Conservation (phyloP, 371 early-diverging fungal genomes). For the Nematocida ausubeli region DNA sequence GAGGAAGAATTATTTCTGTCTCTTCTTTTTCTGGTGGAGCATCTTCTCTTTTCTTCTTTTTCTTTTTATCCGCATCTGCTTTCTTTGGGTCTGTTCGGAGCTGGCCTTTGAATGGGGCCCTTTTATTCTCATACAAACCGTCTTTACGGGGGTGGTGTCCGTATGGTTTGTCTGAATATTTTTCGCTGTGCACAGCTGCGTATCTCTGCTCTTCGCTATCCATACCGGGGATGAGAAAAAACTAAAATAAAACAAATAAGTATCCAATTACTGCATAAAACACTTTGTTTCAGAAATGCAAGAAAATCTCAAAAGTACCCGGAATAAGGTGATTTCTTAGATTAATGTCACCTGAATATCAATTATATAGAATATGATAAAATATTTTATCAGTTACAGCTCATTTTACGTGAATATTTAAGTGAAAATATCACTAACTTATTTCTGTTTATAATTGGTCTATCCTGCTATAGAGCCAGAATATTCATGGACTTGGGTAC, state of each 20-base stretch:
- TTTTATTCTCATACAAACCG: neutral
- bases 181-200: slow-evolving; percentile 4
- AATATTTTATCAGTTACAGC: too few species aligned
- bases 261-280: neutral
- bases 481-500: too few species aligned
- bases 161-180: neutral
- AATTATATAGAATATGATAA: too few species aligned
- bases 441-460: too few species aligned
- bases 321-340: too few species aligned
- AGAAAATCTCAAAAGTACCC: neutral
- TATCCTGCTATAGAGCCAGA: too few species aligned
- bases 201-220: slow-evolving; percentile 48
- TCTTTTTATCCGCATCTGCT: neutral
- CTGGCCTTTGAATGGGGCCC: neutral
- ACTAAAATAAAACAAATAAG: slow-evolving; percentile 46
- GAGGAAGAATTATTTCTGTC: neutral
- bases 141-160: neutral
- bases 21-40: neutral
- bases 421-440: too few species aligned
- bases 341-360: too few species aligned
- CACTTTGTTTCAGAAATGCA: neutral
- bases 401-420: too few species aligned
- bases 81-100: slow-evolving; percentile 10
- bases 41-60: slow-evolving; percentile 27
- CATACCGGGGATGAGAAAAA: slow-evolving; percentile 54